Evolutionary conservation across 1,139 yeast species (phyloP).

Genomic region (Suhomyces maxii): DNA sequence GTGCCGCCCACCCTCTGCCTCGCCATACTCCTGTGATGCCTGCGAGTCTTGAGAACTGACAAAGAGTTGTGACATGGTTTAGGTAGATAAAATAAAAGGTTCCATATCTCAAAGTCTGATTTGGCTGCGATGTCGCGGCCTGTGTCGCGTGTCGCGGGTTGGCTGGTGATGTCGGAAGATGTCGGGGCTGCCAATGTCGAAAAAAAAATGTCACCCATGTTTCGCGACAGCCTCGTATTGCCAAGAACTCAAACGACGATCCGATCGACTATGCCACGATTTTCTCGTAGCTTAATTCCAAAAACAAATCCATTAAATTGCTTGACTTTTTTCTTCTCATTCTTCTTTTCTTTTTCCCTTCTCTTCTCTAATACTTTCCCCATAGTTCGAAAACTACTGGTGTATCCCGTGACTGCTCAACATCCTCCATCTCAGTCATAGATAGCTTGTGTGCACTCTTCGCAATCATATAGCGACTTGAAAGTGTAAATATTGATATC

Average conservation of each 20-base stretch:
- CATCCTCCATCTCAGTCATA: background rate
- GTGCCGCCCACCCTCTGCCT: background rate
- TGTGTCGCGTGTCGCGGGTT: background rate
- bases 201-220: no score
- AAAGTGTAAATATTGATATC: no score
- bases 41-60: conserved; percentile 9
- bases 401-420: background rate
- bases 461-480: background rate
- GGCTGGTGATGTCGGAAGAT: background rate
- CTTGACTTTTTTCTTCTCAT: no score
- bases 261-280: no score
- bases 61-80: conserved; percentile 2
- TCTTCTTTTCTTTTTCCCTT: background rate
- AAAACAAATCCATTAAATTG: no score
- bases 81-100: no score
- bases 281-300: no score
- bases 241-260: no score
- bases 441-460: background rate
- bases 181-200: no score
- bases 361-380: background rate
- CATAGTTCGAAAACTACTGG: background rate
- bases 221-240: no score
- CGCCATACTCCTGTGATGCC: background rate
- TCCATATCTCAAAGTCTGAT: no score
- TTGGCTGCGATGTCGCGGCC: no score